Conservation (phyloP, 805 yeast species). For the Metschnikowia vanudenii region DNA sequence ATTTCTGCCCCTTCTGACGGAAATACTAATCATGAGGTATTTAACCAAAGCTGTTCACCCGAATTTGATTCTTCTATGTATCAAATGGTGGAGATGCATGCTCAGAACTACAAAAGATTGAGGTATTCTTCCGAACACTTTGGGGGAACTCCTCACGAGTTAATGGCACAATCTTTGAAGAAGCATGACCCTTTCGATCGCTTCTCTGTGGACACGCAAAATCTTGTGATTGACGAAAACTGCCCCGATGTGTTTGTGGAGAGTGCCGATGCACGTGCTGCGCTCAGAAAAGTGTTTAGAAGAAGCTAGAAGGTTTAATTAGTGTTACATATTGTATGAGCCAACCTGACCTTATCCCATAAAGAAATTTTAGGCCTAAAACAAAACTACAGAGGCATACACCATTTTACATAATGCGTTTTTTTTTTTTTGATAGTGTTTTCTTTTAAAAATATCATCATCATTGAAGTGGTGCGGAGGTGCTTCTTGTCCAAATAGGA, state of each 20-base stretch:
- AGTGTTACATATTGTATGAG: background rate
- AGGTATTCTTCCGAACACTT: background rate
- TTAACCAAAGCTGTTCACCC: background rate
- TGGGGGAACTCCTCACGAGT: background rate
- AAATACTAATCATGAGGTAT: background rate
- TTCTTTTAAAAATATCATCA: no score
- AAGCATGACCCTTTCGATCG: background rate
- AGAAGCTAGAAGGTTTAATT: background rate
- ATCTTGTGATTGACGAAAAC: constrained; percentile 1
- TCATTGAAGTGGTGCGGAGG: no score
- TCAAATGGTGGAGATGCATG: constrained; percentile 2
- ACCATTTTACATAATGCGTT: no score
- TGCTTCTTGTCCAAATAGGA: no score
- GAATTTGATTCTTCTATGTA: constrained; percentile 1
- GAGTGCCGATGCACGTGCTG: constrained; percentile 17
- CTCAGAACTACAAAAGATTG: background rate
- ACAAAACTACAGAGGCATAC: no score
- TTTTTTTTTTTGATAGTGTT: no score
- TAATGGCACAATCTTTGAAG: background rate
- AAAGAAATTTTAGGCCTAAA: no score
- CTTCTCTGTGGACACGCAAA: constrained; percentile 1
- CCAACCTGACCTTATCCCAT: no score
- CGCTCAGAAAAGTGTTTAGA: constrained; percentile 9
- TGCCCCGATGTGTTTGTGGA: constrained; percentile 7
- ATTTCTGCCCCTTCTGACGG: background rate